A percentile compares a stretch with the other conserved stretches of the same genome.
These are phyloP conservation scores for Fonsecaea nubica DNA, from an alignment of 2,329 filamentous ascomycete species.

Conservation along the genomic window DNA sequence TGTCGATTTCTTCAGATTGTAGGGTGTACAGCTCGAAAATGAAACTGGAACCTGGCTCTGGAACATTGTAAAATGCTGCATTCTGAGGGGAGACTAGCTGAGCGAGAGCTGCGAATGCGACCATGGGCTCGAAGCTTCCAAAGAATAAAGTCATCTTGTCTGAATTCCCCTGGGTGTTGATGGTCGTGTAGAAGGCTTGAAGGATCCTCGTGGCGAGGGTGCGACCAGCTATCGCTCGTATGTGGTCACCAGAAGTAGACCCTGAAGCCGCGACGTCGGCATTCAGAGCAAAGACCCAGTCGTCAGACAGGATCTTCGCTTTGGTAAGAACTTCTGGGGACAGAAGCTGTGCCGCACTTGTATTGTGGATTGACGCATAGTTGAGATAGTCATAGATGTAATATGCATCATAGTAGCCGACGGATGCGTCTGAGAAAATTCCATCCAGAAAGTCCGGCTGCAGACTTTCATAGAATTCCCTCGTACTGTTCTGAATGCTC, in stretches of 20 bases:
- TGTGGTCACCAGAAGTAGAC: conserved; percentile 37
- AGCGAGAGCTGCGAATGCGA: conserved; percentile 58
- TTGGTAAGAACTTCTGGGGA: conserved; percentile 42
- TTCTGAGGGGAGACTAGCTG: conserved; percentile 48
- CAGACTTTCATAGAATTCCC: conserved; percentile 56
- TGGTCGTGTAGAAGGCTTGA: conserved; percentile 48
- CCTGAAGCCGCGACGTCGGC: conserved; percentile 42
- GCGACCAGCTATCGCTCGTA: conserved; percentile 52
- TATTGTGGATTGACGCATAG: conserved; percentile 62
- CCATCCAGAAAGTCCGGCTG: conserved; percentile 53
- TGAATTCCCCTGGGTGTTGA: conserved; percentile 46
- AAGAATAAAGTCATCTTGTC: conserved; percentile 58
- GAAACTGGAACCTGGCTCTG: conserved; percentile 56
- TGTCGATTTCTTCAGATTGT: conserved; percentile 42
- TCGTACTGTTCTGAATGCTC: conserved; percentile 47
- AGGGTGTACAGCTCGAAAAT: conserved; percentile 61
- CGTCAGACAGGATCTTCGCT: conserved; percentile 52
- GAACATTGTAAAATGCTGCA: conserved; percentile 57
- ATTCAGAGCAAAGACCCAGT: conserved; percentile 56
- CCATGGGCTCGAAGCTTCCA: conserved; percentile 57
- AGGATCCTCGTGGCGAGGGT: conserved; percentile 51
- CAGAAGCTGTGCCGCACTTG: conserved; percentile 46
- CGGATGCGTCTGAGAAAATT: conserved; percentile 48
- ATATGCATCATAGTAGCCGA: conserved; percentile 60
- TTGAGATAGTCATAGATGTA: conserved; percentile 63